phyloP scores from a whole-genome alignment of 768 basidiomycete genomes.

The Mycena latifolia region DNA sequence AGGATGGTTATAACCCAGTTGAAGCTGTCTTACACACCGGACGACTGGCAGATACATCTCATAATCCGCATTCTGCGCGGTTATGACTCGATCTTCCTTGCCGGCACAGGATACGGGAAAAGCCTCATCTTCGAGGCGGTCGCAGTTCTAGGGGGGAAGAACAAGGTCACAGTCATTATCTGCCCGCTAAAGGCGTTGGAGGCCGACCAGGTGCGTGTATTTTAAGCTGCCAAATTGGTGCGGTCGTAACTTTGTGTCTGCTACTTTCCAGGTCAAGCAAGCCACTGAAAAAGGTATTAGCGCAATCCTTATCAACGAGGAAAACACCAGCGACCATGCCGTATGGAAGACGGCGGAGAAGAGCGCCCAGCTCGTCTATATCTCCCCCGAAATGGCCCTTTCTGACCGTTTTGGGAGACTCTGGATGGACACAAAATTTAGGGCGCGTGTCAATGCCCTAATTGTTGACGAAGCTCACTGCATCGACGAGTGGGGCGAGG shows the following conservation, averaged over 20 bases:
- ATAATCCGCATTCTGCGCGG: neutral
- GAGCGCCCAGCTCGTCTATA: constrained; percentile 9
- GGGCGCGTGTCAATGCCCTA: constrained; percentile 38
- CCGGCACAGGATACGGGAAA: neutral
- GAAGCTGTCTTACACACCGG: constrained; percentile 15
- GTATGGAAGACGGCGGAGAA: constrained; percentile 14
- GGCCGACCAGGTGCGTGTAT: constrained; percentile 41
- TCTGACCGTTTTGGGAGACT: constrained; percentile 41
- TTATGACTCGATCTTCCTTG: constrained; percentile 1
- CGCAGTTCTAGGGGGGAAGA: neutral
- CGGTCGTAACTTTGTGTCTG: neutral
- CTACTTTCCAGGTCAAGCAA: constrained; percentile 14
- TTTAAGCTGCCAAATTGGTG: neutral
- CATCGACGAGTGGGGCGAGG: constrained; percentile 48
- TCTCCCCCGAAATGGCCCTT: constrained; percentile 39
- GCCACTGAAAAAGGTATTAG: constrained; percentile 17
- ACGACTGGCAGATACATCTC: constrained; percentile 15
- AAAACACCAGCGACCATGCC: constrained; percentile 2
- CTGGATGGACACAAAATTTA: constrained; percentile 45
- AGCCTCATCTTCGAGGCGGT: constrained; percentile 1
- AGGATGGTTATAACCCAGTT: neutral
- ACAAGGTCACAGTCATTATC: constrained; percentile 35
- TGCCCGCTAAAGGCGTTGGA: constrained; percentile 46
- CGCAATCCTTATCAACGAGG: constrained; percentile 21
- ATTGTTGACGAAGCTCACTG: constrained; percentile 50